Evolutionary conservation across 192 early-diverging fungal genomes (phyloP).

Genomic region (Phycomyces nitens): DNA sequence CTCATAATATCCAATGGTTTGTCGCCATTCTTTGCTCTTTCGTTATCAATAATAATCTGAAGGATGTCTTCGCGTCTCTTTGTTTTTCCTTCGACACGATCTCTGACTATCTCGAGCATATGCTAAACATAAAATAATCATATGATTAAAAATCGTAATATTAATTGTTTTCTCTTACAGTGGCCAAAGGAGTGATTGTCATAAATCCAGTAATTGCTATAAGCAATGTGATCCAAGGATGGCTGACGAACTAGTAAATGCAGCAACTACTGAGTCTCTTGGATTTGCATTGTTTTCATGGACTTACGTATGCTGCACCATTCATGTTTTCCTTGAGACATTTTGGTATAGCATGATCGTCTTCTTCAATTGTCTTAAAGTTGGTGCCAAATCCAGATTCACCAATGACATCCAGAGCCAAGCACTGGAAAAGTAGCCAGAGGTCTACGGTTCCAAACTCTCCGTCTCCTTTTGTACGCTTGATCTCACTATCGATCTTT

Average conservation of each 20-base stretch:
- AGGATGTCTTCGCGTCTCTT: constrained; percentile 39
- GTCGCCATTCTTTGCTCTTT: constrained; percentile 22
- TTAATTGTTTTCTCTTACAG: too few relatives aligned
- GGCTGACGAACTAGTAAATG: too few relatives aligned
- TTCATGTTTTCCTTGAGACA: constrained; percentile 19
- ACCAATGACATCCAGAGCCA: constrained; percentile 50
- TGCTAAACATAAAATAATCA: constrained; percentile 16
- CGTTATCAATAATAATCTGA: constrained; percentile 45
- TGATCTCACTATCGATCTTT: constrained; percentile 31
- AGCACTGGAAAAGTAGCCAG: constrained; percentile 28
- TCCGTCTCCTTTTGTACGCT: constrained; percentile 16
- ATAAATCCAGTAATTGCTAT: too few relatives aligned
- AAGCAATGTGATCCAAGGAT: too few relatives aligned
- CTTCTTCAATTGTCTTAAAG: constrained; percentile 46
- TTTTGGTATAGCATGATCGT: constrained; percentile 36
- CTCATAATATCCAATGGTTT: constrained; percentile 39
- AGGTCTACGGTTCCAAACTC: constrained; percentile 30
- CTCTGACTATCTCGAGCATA: constrained; percentile 17
- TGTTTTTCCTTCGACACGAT: constrained; percentile 1
- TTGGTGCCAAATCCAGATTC: constrained; percentile 47
- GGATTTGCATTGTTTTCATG: too few relatives aligned
- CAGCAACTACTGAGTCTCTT: too few relatives aligned
- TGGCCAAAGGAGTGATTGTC: too few relatives aligned
- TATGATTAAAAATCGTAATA: too few relatives aligned
- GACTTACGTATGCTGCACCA: not conserved